Base-by-base conservation (phyloP, 306 rosid genomes). In the Hippophae gyantsensis region DNA sequence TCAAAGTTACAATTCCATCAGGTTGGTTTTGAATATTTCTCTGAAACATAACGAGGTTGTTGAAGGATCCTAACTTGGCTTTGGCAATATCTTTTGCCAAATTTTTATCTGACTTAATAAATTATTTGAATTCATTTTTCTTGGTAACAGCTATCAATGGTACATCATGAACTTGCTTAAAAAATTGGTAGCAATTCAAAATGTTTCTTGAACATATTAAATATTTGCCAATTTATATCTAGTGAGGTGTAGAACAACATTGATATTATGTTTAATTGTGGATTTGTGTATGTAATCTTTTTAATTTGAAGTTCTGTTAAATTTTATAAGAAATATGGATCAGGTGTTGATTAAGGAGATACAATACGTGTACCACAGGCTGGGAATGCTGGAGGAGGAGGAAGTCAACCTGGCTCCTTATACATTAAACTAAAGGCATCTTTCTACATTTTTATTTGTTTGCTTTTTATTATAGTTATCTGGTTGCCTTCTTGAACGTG, bases 311-410 rank as follows among this genome's bases (percentile, higher is more conserved):
- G 60, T 52, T 57, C 57, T 77, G 8, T 52, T 51, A 9, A 61
- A 55, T 54, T 65, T 48, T 51, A 25, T 75, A 42, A 74, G 11
- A 49, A 58, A 52, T 63, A 56, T 78, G 78, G 60, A 44, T 41
- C 63, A 92, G 99, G 99, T 32, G 90, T 92, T 70, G 96, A 85
- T 66, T 73, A 85, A 10, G 99, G 96, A 59, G 99, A 92, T 75
- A 84, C 95, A 63, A 88, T 92, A 70, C 87, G 90, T 70, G 89
- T 92, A 58, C 96, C 96, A 44, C 93, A 78, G 75, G 99, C 85
- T 71, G 99, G 99, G 66, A 81, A 78, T 83, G 74, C 81, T 48
- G 93, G 85, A 52, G 77, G 83, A 69, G 75, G 72, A 68, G 85
- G 89, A 68, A 84, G 77, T 56, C 89, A 66, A 42, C 64, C 92